These are phyloP conservation scores for Candida lessepsii DNA, from an alignment of 805 yeast species.

Conservation along the genomic window DNA sequence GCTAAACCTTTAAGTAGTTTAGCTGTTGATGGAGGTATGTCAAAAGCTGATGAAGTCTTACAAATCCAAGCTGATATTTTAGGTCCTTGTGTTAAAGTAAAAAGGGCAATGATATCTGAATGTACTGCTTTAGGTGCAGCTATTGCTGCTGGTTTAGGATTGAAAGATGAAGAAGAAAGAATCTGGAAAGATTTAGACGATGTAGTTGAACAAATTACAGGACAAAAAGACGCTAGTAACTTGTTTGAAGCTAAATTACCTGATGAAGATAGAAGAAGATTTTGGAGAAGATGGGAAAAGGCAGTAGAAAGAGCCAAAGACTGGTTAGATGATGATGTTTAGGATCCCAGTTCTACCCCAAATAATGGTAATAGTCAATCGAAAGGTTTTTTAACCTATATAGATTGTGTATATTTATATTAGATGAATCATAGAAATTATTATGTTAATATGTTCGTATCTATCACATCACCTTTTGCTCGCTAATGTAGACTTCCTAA, in stretches of 20 bases:
- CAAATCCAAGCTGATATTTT: conserved; percentile 90
- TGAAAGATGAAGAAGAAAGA: conserved; percentile 48
- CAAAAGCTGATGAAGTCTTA: conserved; percentile 85
- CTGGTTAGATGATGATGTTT: conserved; percentile 57
- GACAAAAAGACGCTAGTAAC: conserved; percentile 25
- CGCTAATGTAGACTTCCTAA: conserved; percentile 1
- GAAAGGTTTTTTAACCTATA: too few relatives aligned
- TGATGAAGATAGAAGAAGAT: conserved; percentile 56
- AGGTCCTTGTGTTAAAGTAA: conserved; percentile 82
- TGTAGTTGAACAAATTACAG: conserved; percentile 45
- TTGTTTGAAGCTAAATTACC: conserved; percentile 43
- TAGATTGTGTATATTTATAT: neutral
- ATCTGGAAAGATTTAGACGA: conserved; percentile 79
- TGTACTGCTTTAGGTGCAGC: conserved; percentile 97
- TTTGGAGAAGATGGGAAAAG: conserved; percentile 78
- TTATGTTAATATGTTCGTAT: too few relatives aligned
- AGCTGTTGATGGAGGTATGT: conserved; percentile 95
- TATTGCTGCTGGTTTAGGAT: conserved; percentile 83
- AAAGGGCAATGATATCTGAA: conserved; percentile 78
- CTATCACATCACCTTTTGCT: too few relatives aligned
- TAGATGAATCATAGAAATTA: conserved; percentile 1
- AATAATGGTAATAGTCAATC: too few relatives aligned
- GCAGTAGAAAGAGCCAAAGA: conserved; percentile 80
- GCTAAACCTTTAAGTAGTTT: conserved; percentile 48
- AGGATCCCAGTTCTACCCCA: neutral